Conservation (phyloP, 2,329 filamentous ascomycete species). For the Ceratocystis ficicola region DNA sequence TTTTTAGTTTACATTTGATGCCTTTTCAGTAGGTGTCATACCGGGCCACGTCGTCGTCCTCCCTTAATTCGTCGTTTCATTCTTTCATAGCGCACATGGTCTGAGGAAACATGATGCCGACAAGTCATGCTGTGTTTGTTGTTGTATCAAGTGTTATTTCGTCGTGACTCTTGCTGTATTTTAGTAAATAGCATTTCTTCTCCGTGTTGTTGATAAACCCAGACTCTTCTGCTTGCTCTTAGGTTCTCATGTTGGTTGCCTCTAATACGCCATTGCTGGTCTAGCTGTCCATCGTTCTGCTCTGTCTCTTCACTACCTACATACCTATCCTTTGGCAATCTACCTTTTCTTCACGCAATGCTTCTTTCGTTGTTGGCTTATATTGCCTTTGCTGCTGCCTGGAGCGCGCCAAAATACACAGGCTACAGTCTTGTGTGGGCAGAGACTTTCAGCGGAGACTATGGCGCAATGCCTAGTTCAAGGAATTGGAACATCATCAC, state of each 20-base stretch:
- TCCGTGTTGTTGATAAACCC: no score
- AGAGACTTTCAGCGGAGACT: constrained; percentile 33
- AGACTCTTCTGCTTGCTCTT: no score
- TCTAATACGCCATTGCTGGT: background rate
- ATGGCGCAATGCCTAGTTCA: constrained; percentile 29
- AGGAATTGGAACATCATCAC: constrained; percentile 34
- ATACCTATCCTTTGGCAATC: background rate
- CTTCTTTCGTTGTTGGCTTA: constrained; percentile 24
- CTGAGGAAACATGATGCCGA: background rate
- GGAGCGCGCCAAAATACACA: constrained; percentile 31
- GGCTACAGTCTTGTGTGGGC: constrained; percentile 34
- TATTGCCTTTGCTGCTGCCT: constrained; percentile 30
- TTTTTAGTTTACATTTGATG: background rate
- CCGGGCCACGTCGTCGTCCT: background rate
- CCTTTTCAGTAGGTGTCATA: no score
- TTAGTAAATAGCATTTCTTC: no score
- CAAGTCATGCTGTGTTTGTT: background rate
- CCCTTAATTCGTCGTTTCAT: constrained; percentile 1
- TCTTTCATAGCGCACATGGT: background rate
- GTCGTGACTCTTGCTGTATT: no score
- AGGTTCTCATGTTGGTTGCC: no score
- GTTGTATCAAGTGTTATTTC: background rate
- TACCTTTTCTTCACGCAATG: constrained; percentile 6
- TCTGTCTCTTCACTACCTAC: background rate
- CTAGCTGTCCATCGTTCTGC: background rate